A percentile compares a stretch with the other conserved stretches of the same genome.
Conservation (phyloP, 2,329 filamentous ascomycete genomes). For the Exophiala viscosa region DNA sequence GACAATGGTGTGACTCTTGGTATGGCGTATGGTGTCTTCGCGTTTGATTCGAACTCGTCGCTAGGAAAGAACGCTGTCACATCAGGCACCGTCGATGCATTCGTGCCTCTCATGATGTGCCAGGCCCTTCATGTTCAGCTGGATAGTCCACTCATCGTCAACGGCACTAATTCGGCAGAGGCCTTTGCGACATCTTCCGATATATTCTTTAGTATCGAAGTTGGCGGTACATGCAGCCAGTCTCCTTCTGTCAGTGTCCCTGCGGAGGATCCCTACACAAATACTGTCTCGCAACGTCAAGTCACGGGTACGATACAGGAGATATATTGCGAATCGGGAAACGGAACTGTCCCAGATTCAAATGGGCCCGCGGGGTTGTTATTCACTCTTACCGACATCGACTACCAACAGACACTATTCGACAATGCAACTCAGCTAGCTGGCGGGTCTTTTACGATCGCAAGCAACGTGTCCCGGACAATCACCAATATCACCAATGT, state of each 20-base stretch:
- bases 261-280: constrained; percentile 24
- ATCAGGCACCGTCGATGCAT: constrained; percentile 20
- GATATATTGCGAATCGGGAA: constrained; percentile 18
- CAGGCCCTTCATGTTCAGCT: constrained; percentile 18
- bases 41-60: constrained; percentile 10
- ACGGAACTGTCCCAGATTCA: constrained; percentile 9
- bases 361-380: constrained; percentile 19
- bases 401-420: constrained; percentile 23
- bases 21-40: constrained; percentile 23
- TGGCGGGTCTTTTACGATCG: constrained; percentile 24
- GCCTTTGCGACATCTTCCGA: constrained; percentile 22
- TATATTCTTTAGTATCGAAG: constrained; percentile 22
- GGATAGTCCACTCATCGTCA: constrained; percentile 16
- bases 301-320: constrained; percentile 22
- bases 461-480: constrained; percentile 23
- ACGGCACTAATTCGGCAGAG: constrained; percentile 19
- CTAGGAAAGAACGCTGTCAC: constrained; percentile 16
- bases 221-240: constrained; percentile 19
- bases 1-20: constrained; percentile 23
- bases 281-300: constrained; percentile 21
- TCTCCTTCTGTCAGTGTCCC: constrained; percentile 18
- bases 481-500: constrained; percentile 24
- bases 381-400: constrained; percentile 24
- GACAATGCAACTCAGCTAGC: constrained; percentile 23
- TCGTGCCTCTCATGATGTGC: constrained; percentile 25